Conservation (phyloP, 2,329 filamentous ascomycete genomes). For the Alternaria consortialis region DNA sequence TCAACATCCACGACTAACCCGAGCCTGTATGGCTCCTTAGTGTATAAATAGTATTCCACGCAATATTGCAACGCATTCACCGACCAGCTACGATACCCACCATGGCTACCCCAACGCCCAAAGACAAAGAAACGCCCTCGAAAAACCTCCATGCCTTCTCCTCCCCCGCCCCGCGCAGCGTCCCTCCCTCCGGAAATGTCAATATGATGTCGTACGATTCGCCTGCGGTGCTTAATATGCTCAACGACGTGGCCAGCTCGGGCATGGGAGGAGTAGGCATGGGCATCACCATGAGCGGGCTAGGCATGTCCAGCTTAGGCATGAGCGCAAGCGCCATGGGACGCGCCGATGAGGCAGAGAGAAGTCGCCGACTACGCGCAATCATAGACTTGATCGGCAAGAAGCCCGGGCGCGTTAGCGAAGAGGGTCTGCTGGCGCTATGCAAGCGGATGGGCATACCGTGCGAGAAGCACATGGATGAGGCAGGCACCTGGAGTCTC, state of each 20-base stretch:
- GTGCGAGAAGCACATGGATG: conserved; percentile 47
- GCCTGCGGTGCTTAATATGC: conserved; percentile 54
- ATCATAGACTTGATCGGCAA: conserved; percentile 73
- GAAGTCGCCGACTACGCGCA: conserved; percentile 62
- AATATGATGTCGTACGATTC: conserved; percentile 53
- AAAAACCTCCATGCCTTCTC: conserved; percentile 51
- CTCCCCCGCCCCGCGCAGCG: conserved; percentile 54
- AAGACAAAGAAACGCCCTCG: conserved; percentile 44
- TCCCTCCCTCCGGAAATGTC: conserved; percentile 51
- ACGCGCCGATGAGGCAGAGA: conserved; percentile 63
- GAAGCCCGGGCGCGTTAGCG: conserved; percentile 75
- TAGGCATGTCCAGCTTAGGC: conserved; percentile 53
- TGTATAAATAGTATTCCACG: background rate
- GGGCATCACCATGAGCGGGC: conserved; percentile 53
- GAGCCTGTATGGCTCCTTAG: background rate
- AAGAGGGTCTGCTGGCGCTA: conserved; percentile 76
- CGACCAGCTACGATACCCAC: conserved; percentile 5
- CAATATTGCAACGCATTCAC: background rate
- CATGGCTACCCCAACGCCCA: conserved; percentile 52
- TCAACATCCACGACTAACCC: background rate
- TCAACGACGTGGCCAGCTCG: conserved; percentile 50
- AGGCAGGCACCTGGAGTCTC: conserved; percentile 45
- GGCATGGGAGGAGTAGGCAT: conserved; percentile 45
- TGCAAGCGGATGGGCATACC: conserved; percentile 71
- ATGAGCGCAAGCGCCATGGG: conserved; percentile 50